Percentiles rank a stretch among this genome's conserved stretches.
phyloP scores from a whole-genome alignment of 371 early-diverging fungal species.

The Cokeromyces recurvatus region DNA sequence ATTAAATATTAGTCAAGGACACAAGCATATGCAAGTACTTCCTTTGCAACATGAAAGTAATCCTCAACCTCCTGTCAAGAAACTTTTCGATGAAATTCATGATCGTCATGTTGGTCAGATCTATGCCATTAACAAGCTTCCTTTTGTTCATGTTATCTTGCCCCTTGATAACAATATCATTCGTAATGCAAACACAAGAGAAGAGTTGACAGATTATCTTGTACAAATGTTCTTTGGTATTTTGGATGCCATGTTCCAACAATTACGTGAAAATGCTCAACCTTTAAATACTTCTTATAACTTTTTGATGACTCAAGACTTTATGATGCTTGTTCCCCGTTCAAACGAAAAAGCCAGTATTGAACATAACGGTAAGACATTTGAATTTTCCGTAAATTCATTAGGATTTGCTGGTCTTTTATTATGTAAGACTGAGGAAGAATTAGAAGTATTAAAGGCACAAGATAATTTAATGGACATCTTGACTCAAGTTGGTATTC shows the following conservation, averaged over 20 bases:
- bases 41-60: conserved; percentile 31
- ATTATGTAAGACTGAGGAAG: conserved; percentile 52
- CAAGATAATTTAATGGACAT: conserved; percentile 34
- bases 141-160: conserved; percentile 43
- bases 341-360: conserved; percentile 33
- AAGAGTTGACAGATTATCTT: conserved; percentile 35
- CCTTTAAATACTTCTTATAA: conserved; percentile 49
- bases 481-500: conserved; percentile 20
- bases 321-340: conserved; percentile 72
- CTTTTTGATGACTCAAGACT: conserved; percentile 63
- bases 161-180: conserved; percentile 33
- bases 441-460: conserved; percentile 42
- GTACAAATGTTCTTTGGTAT: conserved; percentile 47
- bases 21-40: conserved; percentile 72
- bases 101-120: conserved; percentile 47
- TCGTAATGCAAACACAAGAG: conserved; percentile 14
- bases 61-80: conserved; percentile 51
- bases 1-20: conserved; percentile 44
- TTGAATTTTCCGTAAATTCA: conserved; percentile 55
- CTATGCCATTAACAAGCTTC: conserved; percentile 36
- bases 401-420: conserved; percentile 70
- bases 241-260: conserved; percentile 47
- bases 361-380: conserved; percentile 15
- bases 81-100: conserved; percentile 35
- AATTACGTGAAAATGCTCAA: conserved; percentile 31